phyloP scores from a whole-genome alignment of 192 early-diverging fungal species.

The Dimargaris cristalligena region DNA sequence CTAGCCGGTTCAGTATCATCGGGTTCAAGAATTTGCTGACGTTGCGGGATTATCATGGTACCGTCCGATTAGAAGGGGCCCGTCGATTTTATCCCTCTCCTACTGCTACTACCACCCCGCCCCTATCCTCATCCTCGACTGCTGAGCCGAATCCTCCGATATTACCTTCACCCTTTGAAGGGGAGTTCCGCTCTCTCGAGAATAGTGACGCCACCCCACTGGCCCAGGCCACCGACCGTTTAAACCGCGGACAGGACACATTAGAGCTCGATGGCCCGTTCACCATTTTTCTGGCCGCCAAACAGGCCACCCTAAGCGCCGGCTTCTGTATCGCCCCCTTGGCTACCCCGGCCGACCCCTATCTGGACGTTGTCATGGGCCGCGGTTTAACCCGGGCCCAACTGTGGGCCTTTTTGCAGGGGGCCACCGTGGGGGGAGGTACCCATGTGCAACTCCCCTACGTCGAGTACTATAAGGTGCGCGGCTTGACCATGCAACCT shows the following conservation, averaged over 20 bases:
- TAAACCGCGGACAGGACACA: background rate
- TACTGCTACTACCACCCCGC: background rate
- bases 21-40: background rate
- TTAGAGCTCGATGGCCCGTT: background rate
- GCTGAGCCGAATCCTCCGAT: background rate
- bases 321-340: slow-evolving; percentile 1
- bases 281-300: slow-evolving; percentile 6
- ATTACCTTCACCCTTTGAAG: background rate
- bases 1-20: background rate
- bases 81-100: background rate
- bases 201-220: background rate
- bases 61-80: background rate
- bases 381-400: background rate
- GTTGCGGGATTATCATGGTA: background rate
- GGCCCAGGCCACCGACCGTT: background rate
- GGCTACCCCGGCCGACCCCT: background rate
- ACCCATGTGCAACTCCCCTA: background rate
- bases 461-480: slow-evolving; percentile 8
- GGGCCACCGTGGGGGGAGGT: background rate
- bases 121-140: background rate
- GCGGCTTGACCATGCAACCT: background rate
- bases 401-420: background rate
- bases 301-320: slow-evolving; percentile 2
- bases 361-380: background rate
- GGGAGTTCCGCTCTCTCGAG: background rate